Evolutionary conservation across 106 monocot genomes (phyloP), one percentile per base, ranked within the genome.

Genomic region (Platanthera zijinensis): DNA sequence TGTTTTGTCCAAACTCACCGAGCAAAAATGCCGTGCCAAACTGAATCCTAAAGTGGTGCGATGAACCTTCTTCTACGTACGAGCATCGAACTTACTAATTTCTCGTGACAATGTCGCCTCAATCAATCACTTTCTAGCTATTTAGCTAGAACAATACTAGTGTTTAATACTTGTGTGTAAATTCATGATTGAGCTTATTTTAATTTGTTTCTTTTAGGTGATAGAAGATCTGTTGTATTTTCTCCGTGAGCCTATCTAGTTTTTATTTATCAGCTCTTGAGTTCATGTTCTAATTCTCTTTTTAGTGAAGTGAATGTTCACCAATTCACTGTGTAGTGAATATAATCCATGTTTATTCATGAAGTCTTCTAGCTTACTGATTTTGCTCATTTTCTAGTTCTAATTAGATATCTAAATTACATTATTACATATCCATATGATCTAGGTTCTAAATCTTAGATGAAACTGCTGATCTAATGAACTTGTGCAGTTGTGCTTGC

Each of bases 121-220:
- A 47, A 8, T 13, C 9, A 15, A 69, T 69, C 69, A 5, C 9
- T 46, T 69, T 1, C 3, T 69, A 69, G 32, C 15, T 69, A 69
- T 69, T 69, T 69, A 47, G 14, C 46, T 47, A 46, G 30, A 46
- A 11, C 45, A 47, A 48, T 14, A 14, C 17, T 70, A 45, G 48
- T 70, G 70, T 48, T 48, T 9, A 48, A 48, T 70, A 48, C 70
- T 47, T 46, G 48, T 70, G 47, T 48, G 70, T 70, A 70, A 70
- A 21, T 48, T 70, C 17, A n/a, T 70, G 46, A n/a, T 70, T 48
- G 70, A 70, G 47, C 70, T 70, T n/a, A 48, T 48, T 70, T 70
- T 48, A 47, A 17, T 48, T 46, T 47, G 47, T 25, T 70, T 46
- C 48, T 17, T 70, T 48, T 70, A 70, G 48, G 48, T 70, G 48